Evolutionary conservation across 2,329 filamentous ascomycete genomes (phyloP).

Genomic region (Colletotrichum ledebouriae): DNA sequence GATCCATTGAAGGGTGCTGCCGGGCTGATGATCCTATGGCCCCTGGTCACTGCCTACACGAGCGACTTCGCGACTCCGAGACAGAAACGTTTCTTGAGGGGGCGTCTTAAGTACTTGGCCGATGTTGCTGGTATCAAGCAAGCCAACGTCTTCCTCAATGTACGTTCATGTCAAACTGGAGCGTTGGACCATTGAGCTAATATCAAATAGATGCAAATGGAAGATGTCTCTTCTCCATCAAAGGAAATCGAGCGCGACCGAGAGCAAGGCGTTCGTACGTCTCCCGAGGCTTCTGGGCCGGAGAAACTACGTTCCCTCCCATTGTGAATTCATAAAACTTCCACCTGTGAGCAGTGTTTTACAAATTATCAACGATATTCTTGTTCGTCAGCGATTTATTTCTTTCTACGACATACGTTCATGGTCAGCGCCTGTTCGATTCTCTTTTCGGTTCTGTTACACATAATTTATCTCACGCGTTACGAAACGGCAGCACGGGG

Average conservation of each 20-base stretch:
- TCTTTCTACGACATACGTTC: neutral
- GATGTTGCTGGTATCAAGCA: conserved; percentile 45
- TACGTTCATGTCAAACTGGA: conserved; percentile 8
- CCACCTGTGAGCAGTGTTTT: too few species aligned
- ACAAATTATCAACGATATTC: neutral
- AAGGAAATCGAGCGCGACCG: conserved; percentile 41
- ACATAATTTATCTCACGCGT: neutral
- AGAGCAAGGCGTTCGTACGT: neutral
- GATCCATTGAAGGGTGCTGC: conserved; percentile 44
- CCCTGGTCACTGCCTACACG: conserved; percentile 42
- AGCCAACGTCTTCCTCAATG: conserved; percentile 43
- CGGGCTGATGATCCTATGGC: conserved; percentile 43
- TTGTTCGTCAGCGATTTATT: neutral
- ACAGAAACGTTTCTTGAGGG: conserved; percentile 43
- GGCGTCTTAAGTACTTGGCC: conserved; percentile 42
- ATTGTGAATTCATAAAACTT: neutral
- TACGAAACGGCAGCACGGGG: conserved; percentile 4
- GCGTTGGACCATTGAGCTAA: neutral
- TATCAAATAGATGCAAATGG: conserved; percentile 20
- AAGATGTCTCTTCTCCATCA: conserved; percentile 35
- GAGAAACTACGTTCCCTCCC: neutral
- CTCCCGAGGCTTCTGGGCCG: neutral
- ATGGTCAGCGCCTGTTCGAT: neutral
- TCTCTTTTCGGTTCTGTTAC: neutral
- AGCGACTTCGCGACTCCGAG: conserved; percentile 44